phyloP scores from a whole-genome alignment of 306 rosid species.

The Fragaria nilgerrensis region DNA sequence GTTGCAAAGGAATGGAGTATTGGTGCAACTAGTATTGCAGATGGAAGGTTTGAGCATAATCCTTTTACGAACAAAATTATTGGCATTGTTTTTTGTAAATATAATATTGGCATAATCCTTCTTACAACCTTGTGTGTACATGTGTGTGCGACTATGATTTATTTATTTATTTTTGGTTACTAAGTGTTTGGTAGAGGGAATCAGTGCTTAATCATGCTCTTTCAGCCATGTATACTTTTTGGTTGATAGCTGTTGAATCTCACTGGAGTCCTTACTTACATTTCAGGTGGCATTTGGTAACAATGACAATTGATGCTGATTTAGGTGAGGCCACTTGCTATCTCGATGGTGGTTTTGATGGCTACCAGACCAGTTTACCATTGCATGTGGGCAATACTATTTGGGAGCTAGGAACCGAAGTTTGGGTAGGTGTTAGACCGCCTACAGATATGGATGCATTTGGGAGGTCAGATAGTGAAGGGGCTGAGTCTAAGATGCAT shows the following conservation, averaged over 20 bases:
- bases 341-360: conserved; percentile 96
- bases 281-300: conserved; percentile 97
- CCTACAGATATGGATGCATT: conserved; percentile 94
- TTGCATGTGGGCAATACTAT: conserved; percentile 65
- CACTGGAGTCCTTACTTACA: conserved; percentile 12
- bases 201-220: conserved; percentile 1
- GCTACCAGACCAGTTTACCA: conserved; percentile 87
- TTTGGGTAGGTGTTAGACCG: conserved; percentile 96
- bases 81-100: background rate
- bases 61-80: too few relatives aligned
- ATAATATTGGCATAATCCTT: background rate
- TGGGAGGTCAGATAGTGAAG: conserved; percentile 99
- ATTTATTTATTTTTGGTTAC: background rate
- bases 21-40: conserved; percentile 91
- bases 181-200: background rate
- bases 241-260: conserved; percentile 11
- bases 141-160: too few relatives aligned
- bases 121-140: background rate
- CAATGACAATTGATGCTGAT: conserved; percentile 94
- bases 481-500: conserved; percentile 98
- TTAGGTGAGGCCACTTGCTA: conserved; percentile 94
- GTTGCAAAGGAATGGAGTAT: conserved; percentile 96
- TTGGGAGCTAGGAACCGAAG: conserved; percentile 92
- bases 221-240: background rate
- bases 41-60: conserved; percentile 72